Conservation (phyloP, 306 rosid genomes). For the Medicago arabica region DNA sequence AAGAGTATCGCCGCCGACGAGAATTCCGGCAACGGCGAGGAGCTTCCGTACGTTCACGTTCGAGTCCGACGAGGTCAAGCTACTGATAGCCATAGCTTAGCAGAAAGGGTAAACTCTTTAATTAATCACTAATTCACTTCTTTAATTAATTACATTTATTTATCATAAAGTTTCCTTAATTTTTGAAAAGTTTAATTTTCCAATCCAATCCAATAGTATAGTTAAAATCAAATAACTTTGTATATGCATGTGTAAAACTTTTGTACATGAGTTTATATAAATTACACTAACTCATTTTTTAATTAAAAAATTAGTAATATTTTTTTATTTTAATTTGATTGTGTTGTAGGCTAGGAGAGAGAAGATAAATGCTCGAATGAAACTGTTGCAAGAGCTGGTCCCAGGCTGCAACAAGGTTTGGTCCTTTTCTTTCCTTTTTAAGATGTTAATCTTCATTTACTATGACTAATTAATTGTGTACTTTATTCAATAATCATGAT, state of each 20-base stretch:
- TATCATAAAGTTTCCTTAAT: slow-evolving; percentile 15
- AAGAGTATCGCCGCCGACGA: slow-evolving; percentile 61
- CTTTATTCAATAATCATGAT: slow-evolving; percentile 48
- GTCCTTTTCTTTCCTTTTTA: slow-evolving; percentile 22
- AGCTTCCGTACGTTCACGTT: slow-evolving; percentile 91
- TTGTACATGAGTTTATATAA: too few species aligned
- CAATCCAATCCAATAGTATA: too few species aligned
- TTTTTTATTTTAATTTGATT: background rate
- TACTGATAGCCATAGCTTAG: slow-evolving; percentile 96
- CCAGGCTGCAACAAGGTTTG: slow-evolving; percentile 97
- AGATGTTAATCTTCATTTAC: slow-evolving; percentile 34
- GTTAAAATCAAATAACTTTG: too few species aligned
- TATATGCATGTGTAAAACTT: too few species aligned
- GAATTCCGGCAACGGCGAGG: slow-evolving; percentile 61
- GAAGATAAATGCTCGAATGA: slow-evolving; percentile 98
- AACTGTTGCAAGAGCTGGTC: slow-evolving; percentile 95
- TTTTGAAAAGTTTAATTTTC: background rate
- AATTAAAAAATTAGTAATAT: too few species aligned
- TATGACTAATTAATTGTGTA: slow-evolving; percentile 36
- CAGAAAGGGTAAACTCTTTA: slow-evolving; percentile 81
- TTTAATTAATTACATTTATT: slow-evolving; percentile 30
- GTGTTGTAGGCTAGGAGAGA: slow-evolving; percentile 95
- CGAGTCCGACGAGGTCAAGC: slow-evolving; percentile 99
- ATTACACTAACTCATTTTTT: too few species aligned
- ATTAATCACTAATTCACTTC: slow-evolving; percentile 43